These are phyloP conservation scores for Cynanchum wilfordii DNA, from an alignment of 257 asterid genomes.

Conservation along the genomic window DNA sequence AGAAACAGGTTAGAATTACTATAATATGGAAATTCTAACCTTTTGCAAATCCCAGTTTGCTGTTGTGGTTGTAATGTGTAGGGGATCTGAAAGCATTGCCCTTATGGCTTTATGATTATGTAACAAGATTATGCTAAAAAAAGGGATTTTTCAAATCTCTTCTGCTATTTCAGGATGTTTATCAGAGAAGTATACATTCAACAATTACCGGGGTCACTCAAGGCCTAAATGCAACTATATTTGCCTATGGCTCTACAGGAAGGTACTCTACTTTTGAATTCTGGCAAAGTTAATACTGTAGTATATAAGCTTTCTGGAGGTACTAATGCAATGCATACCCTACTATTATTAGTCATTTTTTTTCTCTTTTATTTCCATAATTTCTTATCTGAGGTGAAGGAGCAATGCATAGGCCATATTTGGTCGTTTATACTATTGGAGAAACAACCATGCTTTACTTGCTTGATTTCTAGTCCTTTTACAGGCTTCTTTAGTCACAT, in stretches of 20 bases:
- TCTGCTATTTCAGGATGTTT: slow-evolving; percentile 58
- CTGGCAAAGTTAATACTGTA: not conserved
- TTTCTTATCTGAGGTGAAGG: not conserved
- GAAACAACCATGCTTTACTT: not conserved
- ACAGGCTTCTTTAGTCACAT: not conserved
- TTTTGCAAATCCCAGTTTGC: not conserved
- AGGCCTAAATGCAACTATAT: slow-evolving; percentile 94
- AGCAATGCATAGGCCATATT: not conserved
- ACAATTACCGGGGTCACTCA: slow-evolving; percentile 84
- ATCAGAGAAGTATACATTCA: slow-evolving; percentile 54
- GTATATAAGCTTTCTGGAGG: not conserved
- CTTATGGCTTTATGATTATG: not conserved
- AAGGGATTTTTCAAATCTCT: not conserved
- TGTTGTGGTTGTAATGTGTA: not conserved
- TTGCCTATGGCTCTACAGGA: slow-evolving; percentile 98
- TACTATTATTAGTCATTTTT: not conserved
- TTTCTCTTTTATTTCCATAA: not conserved
- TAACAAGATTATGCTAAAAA: not conserved
- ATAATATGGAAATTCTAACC: not conserved
- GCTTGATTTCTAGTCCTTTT: not conserved
- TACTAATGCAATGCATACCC: not conserved
- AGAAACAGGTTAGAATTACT: not conserved
- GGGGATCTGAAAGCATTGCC: not conserved
- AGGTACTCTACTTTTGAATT: slow-evolving; percentile 41
- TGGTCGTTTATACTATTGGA: not conserved